Evolutionary conservation across 192 early-diverging fungal genomes (phyloP).

Genomic region (Podila horticola): DNA sequence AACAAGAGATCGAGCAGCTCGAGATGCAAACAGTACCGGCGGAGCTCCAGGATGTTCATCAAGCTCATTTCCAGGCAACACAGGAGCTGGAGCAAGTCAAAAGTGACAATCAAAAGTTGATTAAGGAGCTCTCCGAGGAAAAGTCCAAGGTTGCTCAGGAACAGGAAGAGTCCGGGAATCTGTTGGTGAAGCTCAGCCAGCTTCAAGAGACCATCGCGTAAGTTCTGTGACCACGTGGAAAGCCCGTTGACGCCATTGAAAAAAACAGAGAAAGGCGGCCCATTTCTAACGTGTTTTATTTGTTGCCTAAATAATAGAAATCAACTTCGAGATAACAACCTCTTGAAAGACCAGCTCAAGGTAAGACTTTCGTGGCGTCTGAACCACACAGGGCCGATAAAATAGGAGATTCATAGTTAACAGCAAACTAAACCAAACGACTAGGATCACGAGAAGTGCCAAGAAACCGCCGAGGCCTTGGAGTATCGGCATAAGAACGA

Average conservation of each 20-base stretch:
- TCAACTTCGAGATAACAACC: constrained; percentile 30
- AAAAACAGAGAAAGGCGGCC: no score
- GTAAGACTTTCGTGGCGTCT: neutral
- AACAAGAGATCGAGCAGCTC: constrained; percentile 40
- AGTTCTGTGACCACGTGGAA: neutral
- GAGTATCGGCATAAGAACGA: constrained; percentile 38
- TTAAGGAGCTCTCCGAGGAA: constrained; percentile 13
- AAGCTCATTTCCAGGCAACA: constrained; percentile 38
- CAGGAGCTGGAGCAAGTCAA: constrained; percentile 40
- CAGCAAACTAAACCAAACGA: neutral
- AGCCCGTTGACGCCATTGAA: no score
- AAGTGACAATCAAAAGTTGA: constrained; percentile 3
- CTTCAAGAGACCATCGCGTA: constrained; percentile 49
- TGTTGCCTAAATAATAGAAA: constrained; percentile 16
- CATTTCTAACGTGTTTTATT: neutral
- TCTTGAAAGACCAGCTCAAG: constrained; percentile 24
- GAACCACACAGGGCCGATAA: neutral
- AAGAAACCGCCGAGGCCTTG: constrained; percentile 19
- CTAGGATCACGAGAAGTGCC: constrained; percentile 31
- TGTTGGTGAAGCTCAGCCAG: constrained; percentile 40
- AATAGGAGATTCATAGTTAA: neutral
- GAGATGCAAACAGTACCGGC: constrained; percentile 34
- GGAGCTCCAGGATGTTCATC: constrained; percentile 43
- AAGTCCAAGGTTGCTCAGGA: constrained; percentile 33
- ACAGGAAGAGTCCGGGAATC: constrained; percentile 43